Evolutionary conservation across 371 early-diverging fungal species (phyloP).

Genomic region (Choanephora cucurbitarum): DNA sequence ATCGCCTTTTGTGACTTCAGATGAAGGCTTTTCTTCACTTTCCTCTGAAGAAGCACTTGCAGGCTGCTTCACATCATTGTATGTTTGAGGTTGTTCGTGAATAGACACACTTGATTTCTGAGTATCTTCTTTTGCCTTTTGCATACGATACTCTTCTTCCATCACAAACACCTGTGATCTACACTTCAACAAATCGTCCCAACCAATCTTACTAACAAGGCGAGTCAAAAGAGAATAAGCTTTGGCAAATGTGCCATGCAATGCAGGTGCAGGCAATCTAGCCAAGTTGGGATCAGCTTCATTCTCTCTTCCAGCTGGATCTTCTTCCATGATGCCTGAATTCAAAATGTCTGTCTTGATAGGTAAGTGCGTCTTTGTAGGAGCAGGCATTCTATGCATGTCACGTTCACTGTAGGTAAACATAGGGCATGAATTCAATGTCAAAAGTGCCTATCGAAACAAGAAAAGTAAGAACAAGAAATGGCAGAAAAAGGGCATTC

Average conservation of each 20-base stretch:
- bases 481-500: no score
- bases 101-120: conserved; percentile 22
- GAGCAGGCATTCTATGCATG: conserved; percentile 87
- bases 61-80: neutral
- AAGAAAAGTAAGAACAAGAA: neutral
- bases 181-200: conserved; percentile 90
- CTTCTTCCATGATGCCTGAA: conserved; percentile 69
- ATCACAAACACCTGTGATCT: conserved; percentile 93
- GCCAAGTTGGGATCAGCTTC: conserved; percentile 59
- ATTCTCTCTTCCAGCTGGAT: conserved; percentile 62
- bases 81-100: neutral
- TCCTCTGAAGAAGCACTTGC: neutral
- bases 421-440: conserved; percentile 97
- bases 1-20: no score
- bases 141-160: conserved; percentile 95
- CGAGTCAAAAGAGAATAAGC: conserved; percentile 85
- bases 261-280: conserved; percentile 83
- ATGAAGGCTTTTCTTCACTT: neutral
- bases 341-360: conserved; percentile 68
- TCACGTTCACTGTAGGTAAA: conserved; percentile 91
- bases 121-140: conserved; percentile 66
- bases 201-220: conserved; percentile 83
- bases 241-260: conserved; percentile 89
- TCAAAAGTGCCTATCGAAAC: conserved; percentile 73
- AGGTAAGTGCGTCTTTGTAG: conserved; percentile 77